Percentiles rank a stretch among this genome's conserved stretches.
phyloP scores from a whole-genome alignment of 164 flowering plant genomes.

The Tinospora cordifolia region DNA sequence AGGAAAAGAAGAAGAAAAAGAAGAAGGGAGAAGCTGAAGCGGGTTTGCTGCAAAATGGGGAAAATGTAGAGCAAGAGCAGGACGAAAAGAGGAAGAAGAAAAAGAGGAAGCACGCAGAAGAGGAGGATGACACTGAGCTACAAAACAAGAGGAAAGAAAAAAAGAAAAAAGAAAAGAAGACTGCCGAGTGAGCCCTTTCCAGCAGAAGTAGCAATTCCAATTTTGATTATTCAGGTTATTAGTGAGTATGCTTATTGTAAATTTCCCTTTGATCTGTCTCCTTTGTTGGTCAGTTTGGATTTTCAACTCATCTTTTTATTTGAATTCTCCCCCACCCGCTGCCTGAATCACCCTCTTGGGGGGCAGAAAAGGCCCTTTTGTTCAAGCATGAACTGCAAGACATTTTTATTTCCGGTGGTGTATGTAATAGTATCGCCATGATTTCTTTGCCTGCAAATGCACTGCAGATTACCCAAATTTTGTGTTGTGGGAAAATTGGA shows the following conservation, averaged over 20 bases:
- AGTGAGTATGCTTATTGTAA: not conserved
- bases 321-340: not conserved
- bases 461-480: not conserved
- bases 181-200: not conserved
- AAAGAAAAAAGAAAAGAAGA: slow-evolving; percentile 38
- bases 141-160: slow-evolving; percentile 35
- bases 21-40: slow-evolving; percentile 21
- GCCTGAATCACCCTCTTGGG: too few species aligned
- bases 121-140: slow-evolving; percentile 26
- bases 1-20: slow-evolving; percentile 26
- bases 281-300: not conserved
- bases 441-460: not conserved
- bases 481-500: not conserved
- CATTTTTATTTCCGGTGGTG: not conserved
- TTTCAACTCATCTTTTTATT: not conserved
- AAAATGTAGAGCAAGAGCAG: slow-evolving; percentile 15
- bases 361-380: too few species aligned
- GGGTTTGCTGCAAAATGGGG: slow-evolving; percentile 6
- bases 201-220: not conserved
- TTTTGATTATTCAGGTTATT: not conserved
- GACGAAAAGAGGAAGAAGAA: slow-evolving; percentile 35
- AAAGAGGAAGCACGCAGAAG: slow-evolving; percentile 44
- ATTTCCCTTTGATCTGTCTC: not conserved
- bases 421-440: not conserved
- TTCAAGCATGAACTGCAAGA: too few species aligned